Conservation (phyloP, 106 monocot species). For the Cymbidium sinense region DNA sequence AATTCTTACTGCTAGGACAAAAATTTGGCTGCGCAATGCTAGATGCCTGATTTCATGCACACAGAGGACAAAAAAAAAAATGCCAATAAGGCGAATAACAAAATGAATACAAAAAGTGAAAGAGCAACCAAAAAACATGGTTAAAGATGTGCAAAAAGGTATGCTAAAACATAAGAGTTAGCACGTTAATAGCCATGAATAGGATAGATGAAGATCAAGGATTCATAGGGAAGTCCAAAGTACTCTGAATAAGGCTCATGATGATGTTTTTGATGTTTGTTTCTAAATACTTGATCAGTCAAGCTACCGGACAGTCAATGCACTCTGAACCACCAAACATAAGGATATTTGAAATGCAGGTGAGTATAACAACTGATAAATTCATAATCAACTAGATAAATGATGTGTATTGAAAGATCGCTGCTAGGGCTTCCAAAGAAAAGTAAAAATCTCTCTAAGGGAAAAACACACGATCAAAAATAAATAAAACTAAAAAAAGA, state of each 20-base stretch:
- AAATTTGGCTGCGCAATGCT: not conserved
- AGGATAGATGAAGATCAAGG: not conserved
- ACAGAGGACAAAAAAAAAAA: not conserved
- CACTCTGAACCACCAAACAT: not conserved
- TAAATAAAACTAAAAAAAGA: not conserved
- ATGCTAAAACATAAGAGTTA: not conserved
- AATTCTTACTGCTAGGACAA: not conserved
- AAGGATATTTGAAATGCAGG: not conserved
- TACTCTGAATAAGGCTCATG: not conserved
- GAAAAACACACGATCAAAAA: not conserved
- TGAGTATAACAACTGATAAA: not conserved
- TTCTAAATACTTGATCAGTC: not conserved
- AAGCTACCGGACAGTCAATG: not conserved
- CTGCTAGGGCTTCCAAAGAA: not conserved
- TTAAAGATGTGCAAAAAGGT: not conserved
- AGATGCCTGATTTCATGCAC: not conserved
- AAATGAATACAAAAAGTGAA: not conserved
- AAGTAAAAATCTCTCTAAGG: not conserved
- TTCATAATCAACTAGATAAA: not conserved
- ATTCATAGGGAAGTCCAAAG: too few species aligned
- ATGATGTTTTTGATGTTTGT: not conserved
- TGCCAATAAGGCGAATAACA: not conserved
- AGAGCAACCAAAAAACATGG: not conserved
- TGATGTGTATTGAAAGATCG: not conserved
- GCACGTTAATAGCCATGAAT: not conserved